Conservation (phyloP, 2,329 filamentous ascomycete genomes). For the Colletotrichum tofieldiae region DNA sequence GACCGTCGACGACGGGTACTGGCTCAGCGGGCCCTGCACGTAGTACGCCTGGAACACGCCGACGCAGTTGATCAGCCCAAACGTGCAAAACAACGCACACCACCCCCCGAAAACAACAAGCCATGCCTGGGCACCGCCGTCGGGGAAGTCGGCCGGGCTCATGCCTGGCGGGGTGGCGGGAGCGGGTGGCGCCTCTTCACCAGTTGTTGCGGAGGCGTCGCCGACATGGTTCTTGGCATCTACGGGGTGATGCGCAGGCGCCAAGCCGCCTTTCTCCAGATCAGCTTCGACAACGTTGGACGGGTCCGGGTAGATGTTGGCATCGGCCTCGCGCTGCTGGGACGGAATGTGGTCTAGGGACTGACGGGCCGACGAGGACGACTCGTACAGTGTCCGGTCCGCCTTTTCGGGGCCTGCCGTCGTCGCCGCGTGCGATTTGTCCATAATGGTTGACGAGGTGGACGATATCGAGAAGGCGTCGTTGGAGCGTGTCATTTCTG, state of each 20-base stretch:
- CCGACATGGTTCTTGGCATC: slow-evolving; percentile 41
- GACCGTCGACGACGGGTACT: slow-evolving; percentile 66
- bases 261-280: slow-evolving; percentile 52
- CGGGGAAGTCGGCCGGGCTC: slow-evolving; percentile 69
- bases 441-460: slow-evolving; percentile 42
- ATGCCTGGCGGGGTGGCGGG: slow-evolving; percentile 42
- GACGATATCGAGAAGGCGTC: slow-evolving; percentile 36
- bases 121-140: slow-evolving; percentile 73
- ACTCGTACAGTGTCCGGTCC: slow-evolving; percentile 42
- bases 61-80: slow-evolving; percentile 61
- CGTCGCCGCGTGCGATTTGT: slow-evolving; percentile 27
- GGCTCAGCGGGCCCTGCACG: slow-evolving; percentile 60
- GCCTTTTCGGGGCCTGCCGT: slow-evolving; percentile 35
- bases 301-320: slow-evolving; percentile 53
- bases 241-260: slow-evolving; percentile 24
- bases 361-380: slow-evolving; percentile 32
- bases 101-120: slow-evolving; percentile 67
- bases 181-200: slow-evolving; percentile 31
- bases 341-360: slow-evolving; percentile 51
- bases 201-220: neutral
- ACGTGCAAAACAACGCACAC: slow-evolving; percentile 61
- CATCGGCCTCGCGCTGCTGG: slow-evolving; percentile 52
- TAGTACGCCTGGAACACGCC: slow-evolving; percentile 76
- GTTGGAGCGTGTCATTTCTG: slow-evolving; percentile 26
- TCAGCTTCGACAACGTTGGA: slow-evolving; percentile 50